Percentiles rank a stretch among this genome's conserved stretches.
Evolutionary conservation across 2,329 filamentous ascomycete genomes (phyloP).

Genomic region (Neonectria coccinea): DNA sequence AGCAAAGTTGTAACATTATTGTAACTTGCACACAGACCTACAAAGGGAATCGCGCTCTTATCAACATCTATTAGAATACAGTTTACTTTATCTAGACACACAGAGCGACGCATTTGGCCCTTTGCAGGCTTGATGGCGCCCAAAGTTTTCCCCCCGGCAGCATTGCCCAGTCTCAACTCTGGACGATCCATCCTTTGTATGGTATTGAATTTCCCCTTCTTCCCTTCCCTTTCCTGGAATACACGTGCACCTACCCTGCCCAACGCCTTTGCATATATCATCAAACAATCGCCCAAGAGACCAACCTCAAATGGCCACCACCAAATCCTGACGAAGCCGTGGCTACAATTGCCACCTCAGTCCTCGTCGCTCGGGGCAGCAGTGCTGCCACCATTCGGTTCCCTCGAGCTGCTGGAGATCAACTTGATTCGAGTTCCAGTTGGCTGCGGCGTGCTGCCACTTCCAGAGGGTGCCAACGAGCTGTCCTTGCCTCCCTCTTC

Average conservation of each 20-base stretch:
- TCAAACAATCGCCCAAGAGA: constrained; percentile 42
- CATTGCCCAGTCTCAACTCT: constrained; percentile 26
- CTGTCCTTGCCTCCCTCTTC: constrained; percentile 59
- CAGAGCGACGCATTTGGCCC: constrained; percentile 36
- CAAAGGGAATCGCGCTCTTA: constrained; percentile 23
- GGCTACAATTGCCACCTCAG: constrained; percentile 41
- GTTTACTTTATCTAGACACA: constrained; percentile 51
- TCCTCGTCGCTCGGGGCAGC: constrained; percentile 67
- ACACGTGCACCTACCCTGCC: constrained; percentile 44
- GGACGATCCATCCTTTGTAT: constrained; percentile 40
- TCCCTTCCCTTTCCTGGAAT: constrained; percentile 42
- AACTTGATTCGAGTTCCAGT: constrained; percentile 77
- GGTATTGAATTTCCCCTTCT: constrained; percentile 42
- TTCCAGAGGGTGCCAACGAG: constrained; percentile 64
- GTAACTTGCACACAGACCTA: background rate
- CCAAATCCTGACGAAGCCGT: constrained; percentile 19
- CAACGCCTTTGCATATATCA: constrained; percentile 49
- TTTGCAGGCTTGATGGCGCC: constrained; percentile 37
- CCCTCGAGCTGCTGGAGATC: constrained; percentile 58
- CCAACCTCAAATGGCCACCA: constrained; percentile 31
- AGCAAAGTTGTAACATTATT: background rate
- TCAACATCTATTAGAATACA: constrained; percentile 59
- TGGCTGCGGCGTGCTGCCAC: constrained; percentile 73
- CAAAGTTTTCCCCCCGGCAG: constrained; percentile 26
- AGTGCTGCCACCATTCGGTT: constrained; percentile 54